Evolutionary conservation across 208 protist species (phyloP).

Genomic region (Crithidia sp.): DNA sequence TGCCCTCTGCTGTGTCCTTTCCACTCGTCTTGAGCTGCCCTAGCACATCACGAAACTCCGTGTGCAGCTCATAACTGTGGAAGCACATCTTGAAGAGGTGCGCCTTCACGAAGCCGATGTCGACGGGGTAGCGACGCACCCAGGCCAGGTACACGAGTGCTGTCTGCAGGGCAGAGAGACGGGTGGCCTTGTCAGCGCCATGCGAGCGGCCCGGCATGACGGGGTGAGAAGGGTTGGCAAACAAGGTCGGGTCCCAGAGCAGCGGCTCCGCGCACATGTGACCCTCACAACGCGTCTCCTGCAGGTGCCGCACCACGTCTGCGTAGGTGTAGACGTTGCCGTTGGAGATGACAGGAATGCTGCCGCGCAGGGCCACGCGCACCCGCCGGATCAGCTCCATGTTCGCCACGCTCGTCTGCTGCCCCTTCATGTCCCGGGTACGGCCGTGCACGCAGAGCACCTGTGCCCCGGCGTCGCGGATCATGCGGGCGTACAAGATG

Average conservation of each 20-base stretch:
- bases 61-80: constrained; percentile 81
- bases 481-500: constrained; percentile 85
- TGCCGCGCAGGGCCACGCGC: constrained; percentile 40
- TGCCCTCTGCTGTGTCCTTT: background rate
- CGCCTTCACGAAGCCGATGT: constrained; percentile 81
- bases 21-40: constrained; percentile 35
- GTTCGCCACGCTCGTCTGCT: constrained; percentile 67
- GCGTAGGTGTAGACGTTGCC: constrained; percentile 81
- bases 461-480: constrained; percentile 81
- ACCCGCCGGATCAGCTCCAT: constrained; percentile 71
- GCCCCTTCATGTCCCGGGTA: constrained; percentile 84
- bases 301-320: constrained; percentile 66
- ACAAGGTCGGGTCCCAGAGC: constrained; percentile 85
- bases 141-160: constrained; percentile 68
- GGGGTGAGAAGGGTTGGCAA: constrained; percentile 44
- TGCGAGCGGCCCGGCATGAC: constrained; percentile 39
- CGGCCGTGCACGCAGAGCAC: constrained; percentile 90
- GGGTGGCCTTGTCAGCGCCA: constrained; percentile 42
- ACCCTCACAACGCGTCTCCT: constrained; percentile 63
- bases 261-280: constrained; percentile 92
- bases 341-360: constrained; percentile 89
- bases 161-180: constrained; percentile 54
- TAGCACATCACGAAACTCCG: constrained; percentile 47
- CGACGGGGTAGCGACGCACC: constrained; percentile 53
- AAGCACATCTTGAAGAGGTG: constrained; percentile 91